phyloP scores from a whole-genome alignment of 805 yeast species.

The Saccharomycopsis sp. region DNA sequence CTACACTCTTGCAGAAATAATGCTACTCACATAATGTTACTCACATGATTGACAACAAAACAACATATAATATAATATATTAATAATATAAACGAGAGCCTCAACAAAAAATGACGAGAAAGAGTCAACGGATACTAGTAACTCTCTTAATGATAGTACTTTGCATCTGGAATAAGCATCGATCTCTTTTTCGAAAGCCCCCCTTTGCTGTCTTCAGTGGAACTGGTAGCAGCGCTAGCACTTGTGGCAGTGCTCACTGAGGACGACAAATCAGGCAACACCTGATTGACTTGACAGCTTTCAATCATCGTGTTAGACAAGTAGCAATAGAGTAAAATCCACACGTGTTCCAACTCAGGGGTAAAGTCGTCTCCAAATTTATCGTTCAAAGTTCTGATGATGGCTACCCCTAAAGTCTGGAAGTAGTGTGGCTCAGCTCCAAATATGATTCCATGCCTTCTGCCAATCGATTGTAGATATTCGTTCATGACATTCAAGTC shows the following conservation, averaged over 20 bases:
- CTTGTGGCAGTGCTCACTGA: not conserved
- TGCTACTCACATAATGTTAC: too few species aligned
- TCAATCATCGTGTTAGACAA: slow-evolving; percentile 27
- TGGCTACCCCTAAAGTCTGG: slow-evolving; percentile 21
- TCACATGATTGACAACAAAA: too few species aligned
- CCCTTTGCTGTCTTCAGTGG: not conserved
- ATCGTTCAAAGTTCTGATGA: slow-evolving; percentile 20
- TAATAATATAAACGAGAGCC: too few species aligned
- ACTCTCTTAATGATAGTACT: not conserved
- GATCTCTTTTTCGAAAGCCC: not conserved
- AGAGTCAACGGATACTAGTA: not conserved
- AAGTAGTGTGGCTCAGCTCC: slow-evolving; percentile 22
- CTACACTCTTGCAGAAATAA: too few species aligned
- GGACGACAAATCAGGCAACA: slow-evolving; percentile 12
- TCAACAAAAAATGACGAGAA: not conserved
- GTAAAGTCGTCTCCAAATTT: slow-evolving; percentile 20
- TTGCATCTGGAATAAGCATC: not conserved
- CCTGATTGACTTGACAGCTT: slow-evolving; percentile 24
- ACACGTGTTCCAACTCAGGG: slow-evolving; percentile 22
- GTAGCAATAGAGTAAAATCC: slow-evolving; percentile 27
- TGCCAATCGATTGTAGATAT: slow-evolving; percentile 20
- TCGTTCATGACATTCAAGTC: slow-evolving; percentile 20
- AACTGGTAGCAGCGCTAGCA: not conserved
- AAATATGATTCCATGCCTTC: slow-evolving; percentile 22
- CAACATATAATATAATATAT: too few species aligned